A percentile compares a stretch with the other conserved stretches of the same genome.
Conservation (phyloP, 768 basidiomycete genomes). For the Saitozyma sp. region DNA sequence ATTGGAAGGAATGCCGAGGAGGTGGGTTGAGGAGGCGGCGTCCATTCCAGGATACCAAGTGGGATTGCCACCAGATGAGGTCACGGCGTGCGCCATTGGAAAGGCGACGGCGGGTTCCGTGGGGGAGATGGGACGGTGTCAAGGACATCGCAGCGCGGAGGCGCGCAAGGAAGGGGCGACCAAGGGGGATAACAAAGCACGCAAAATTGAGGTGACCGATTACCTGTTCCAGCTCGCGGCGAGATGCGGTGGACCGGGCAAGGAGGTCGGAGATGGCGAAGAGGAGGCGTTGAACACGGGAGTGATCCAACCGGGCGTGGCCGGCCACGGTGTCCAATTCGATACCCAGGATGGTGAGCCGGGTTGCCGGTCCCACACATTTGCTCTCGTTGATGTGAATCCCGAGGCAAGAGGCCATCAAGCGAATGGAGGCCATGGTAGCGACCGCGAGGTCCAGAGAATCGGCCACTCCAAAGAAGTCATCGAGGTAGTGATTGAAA, state of each 20-base stretch:
- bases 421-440: background rate
- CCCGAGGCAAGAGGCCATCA: conserved; percentile 1
- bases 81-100: background rate
- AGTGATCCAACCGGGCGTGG: background rate
- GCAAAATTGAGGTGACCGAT: conserved; percentile 53
- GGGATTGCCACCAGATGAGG: background rate
- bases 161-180: conserved; percentile 44
- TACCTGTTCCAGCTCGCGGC: conserved; percentile 50
- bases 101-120: background rate
- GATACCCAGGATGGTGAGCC: conserved; percentile 8
- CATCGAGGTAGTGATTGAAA: conserved; percentile 7
- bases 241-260: conserved; percentile 10
- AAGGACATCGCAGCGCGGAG: conserved; percentile 42
- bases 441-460: background rate
- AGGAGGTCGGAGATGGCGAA: background rate
- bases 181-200: conserved; percentile 52
- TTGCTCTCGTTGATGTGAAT: background rate
- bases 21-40: background rate
- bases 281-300: background rate
- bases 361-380: background rate
- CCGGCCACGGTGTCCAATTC: background rate
- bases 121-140: background rate
- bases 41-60: background rate
- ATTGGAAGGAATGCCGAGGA: conserved; percentile 23
- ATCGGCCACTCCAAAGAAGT: conserved; percentile 1